A percentile compares a stretch with the other conserved stretches of the same genome.
Conservation (phyloP, 164 flowering plant species). For the Amborella trichopoda region DNA sequence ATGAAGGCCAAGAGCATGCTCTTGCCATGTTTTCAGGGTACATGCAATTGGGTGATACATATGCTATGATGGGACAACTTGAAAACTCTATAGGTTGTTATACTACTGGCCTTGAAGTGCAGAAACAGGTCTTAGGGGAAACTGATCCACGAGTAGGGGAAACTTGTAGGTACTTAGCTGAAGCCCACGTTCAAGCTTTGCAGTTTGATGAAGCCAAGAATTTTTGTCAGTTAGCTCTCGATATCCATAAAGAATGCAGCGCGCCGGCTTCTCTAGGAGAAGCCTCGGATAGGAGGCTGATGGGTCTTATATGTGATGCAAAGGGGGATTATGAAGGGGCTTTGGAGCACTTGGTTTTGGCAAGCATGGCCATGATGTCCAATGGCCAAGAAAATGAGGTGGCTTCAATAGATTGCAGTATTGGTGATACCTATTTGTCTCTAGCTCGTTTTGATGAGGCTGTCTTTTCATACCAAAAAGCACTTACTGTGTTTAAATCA, state of each 20-base stretch:
- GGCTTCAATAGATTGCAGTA: constrained; percentile 80
- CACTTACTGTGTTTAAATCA: constrained; percentile 72
- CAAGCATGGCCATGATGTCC: constrained; percentile 87
- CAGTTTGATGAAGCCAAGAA: constrained; percentile 84
- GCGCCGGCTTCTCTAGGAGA: constrained; percentile 74
- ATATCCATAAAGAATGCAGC: constrained; percentile 67
- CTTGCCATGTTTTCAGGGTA: constrained; percentile 89
- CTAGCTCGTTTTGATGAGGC: constrained; percentile 80
- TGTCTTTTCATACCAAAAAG: constrained; percentile 81
- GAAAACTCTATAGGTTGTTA: constrained; percentile 67
- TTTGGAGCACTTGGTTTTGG: constrained; percentile 88
- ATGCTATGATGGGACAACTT: constrained; percentile 80
- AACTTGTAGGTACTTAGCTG: constrained; percentile 88
- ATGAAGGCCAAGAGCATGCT: constrained; percentile 76
- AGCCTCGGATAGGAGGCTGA: constrained; percentile 89
- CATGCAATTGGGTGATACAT: constrained; percentile 96
- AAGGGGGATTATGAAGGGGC: constrained; percentile 91
- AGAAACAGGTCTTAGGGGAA: constrained; percentile 65
- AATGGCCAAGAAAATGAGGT: constrained; percentile 81
- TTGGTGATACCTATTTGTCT: constrained; percentile 84
- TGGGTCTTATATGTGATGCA: constrained; percentile 91
- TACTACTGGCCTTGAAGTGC: constrained; percentile 58
- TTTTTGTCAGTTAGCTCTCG: constrained; percentile 74
- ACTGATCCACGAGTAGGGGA: constrained; percentile 85
- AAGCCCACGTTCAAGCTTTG: constrained; percentile 84